A percentile compares a stretch with the other conserved stretches of the same genome.
Conservation (phyloP, 768 basidiomycete genomes). For the Mycena vulgaris region DNA sequence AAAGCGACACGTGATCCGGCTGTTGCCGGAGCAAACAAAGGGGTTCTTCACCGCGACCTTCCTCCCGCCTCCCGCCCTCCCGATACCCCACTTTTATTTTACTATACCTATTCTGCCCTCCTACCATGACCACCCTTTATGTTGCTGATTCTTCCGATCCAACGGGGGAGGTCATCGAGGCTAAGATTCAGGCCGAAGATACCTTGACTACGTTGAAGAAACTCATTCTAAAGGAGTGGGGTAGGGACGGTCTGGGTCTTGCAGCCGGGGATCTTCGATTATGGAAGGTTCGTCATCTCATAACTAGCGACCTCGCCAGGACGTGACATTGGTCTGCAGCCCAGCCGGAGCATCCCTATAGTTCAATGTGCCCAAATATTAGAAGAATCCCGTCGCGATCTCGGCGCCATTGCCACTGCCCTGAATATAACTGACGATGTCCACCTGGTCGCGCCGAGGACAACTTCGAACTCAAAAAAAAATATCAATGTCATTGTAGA, state of each 20-base stretch:
- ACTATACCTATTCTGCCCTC: too few species aligned
- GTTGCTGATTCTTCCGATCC: too few species aligned
- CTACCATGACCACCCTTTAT: too few species aligned
- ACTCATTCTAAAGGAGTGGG: neutral
- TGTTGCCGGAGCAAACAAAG: too few species aligned
- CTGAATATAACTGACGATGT: neutral
- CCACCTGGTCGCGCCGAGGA: neutral
- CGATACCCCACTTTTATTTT: too few species aligned
- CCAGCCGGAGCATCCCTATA: neutral
- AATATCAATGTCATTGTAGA: neutral
- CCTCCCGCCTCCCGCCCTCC: too few species aligned
- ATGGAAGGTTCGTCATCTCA: slow-evolving; percentile 11
- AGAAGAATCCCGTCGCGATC: neutral
- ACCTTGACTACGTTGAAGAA: neutral
- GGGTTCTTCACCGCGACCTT: too few species aligned
- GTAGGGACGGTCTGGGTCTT: neutral
- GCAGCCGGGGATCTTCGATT: slow-evolving; percentile 1
- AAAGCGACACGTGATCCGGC: too few species aligned
- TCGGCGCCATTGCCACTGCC: neutral
- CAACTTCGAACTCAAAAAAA: neutral
- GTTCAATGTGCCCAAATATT: neutral
- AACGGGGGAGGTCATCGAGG: too few species aligned
- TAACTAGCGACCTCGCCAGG: neutral
- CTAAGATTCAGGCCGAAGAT: too few species aligned
- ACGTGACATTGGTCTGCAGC: neutral